phyloP scores from a whole-genome alignment of 2,329 filamentous ascomycete genomes.

The Coniochaeta ligniaria region DNA sequence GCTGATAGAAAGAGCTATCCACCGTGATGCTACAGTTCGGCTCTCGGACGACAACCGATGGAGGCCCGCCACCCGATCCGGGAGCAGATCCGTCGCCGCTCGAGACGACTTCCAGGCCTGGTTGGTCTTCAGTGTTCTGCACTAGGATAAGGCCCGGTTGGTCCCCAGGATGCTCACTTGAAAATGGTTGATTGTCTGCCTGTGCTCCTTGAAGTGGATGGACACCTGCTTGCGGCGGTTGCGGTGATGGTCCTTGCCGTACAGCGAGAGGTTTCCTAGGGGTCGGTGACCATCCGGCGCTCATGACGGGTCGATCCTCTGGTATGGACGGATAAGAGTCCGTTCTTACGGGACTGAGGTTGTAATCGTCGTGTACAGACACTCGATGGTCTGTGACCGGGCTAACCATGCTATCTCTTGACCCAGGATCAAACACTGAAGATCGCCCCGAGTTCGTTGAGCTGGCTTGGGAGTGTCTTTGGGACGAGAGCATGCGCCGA shows the following conservation, averaged over 20 bases:
- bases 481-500: background rate
- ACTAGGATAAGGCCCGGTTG: background rate
- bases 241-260: background rate
- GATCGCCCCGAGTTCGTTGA: background rate
- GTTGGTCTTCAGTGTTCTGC: background rate
- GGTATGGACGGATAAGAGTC: background rate
- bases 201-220: background rate
- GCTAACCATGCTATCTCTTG: background rate
- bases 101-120: background rate
- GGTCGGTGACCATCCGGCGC: background rate
- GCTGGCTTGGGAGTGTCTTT: background rate
- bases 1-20: conserved; percentile 41
- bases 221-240: background rate
- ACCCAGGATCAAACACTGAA: background rate
- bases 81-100: background rate
- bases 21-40: conserved; percentile 34
- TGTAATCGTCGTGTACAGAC: background rate
- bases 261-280: background rate
- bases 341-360: background rate
- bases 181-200: background rate
- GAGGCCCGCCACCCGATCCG: conserved; percentile 2
- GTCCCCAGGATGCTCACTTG: background rate
- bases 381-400: background rate
- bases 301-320: conserved; percentile 1
- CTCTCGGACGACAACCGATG: conserved; percentile 13